Conservation (phyloP, 2,329 filamentous ascomycete genomes). For the Aureobasidium leucospermi region DNA sequence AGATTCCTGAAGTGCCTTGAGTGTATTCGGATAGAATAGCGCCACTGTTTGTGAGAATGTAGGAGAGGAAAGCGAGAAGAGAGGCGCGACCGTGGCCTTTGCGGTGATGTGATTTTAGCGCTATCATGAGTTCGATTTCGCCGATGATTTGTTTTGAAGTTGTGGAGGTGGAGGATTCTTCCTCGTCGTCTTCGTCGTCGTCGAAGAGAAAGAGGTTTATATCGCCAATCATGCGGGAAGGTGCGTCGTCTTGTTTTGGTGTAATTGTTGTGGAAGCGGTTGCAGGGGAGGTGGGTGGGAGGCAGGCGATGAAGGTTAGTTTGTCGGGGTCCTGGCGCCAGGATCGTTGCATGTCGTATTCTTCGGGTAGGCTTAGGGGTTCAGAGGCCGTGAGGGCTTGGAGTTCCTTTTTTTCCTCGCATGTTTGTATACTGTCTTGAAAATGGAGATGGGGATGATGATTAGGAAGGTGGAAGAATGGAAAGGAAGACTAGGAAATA, state of each 20-base stretch:
- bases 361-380: constrained; percentile 68
- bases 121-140: constrained; percentile 85
- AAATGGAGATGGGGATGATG: neutral
- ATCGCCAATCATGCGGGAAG: constrained; percentile 42
- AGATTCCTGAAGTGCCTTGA: constrained; percentile 4
- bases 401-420: constrained; percentile 49
- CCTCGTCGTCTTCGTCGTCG: constrained; percentile 44
- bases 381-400: constrained; percentile 84
- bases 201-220: constrained; percentile 63
- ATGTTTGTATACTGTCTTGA: neutral
- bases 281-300: constrained; percentile 29
- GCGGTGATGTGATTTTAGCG: constrained; percentile 48
- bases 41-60: constrained; percentile 49
- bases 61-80: constrained; percentile 61
- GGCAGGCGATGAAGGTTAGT: constrained; percentile 82
- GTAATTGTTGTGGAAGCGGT: constrained; percentile 19
- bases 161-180: constrained; percentile 22
- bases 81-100: constrained; percentile 59
- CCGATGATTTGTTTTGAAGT: constrained; percentile 41
- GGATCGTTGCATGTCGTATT: constrained; percentile 82
- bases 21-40: constrained; percentile 53
- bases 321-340: constrained; percentile 82
- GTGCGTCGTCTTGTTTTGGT: constrained; percentile 46
- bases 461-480: neutral
- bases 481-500: neutral